Evolutionary conservation across 192 early-diverging fungal species (phyloP), one percentile per base, ranked within the genome.

Genomic region (Backusella mclennaniae): DNA sequence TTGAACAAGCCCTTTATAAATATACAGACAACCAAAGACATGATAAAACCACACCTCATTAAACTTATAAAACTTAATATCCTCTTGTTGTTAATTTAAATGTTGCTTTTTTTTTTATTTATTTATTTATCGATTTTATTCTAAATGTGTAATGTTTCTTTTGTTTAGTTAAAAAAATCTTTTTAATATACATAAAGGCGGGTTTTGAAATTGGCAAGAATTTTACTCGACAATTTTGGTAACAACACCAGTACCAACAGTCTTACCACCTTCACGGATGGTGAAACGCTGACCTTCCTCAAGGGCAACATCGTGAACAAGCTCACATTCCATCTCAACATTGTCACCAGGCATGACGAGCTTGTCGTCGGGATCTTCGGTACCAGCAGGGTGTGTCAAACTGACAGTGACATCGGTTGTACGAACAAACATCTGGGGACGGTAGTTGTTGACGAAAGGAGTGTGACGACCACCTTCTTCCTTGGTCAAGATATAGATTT

Each of bases 281-380:
- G 98, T 98, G 89, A 98, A 99, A 77, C 97, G 91, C 86, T 96
- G 89, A 71, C 96, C 96, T 81, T 93, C 92, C 80, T 99, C 96
- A 79, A 98, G 85, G 68, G 98, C 94, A 73, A 98, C 90, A 38
- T 93, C 88, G 72, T 90, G 80, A 33, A 89, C 81, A 75, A 96
- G 88, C 86, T 97, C 95, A 83, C 96, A 91, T 80, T 90, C 72
- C 90, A 99, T 90, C 73, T 91, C 91, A 39, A 97, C 89, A 81
- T 99, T 98, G 80, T 98, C 97, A 33, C 98, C 98, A 9, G 98
- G 98, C 93, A 98, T 96, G 69, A 99, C 92, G 93, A 98, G 94
- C 92, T 97, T 95, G 71, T 96, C 93, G 59, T 96, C 94, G 12
- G 95, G 89, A 84, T 95, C 93, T 86, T 93, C 91, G 56, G 89